phyloP scores from a whole-genome alignment of 352 stramenopile genomes.

The Globisporangium alternatum region DNA sequence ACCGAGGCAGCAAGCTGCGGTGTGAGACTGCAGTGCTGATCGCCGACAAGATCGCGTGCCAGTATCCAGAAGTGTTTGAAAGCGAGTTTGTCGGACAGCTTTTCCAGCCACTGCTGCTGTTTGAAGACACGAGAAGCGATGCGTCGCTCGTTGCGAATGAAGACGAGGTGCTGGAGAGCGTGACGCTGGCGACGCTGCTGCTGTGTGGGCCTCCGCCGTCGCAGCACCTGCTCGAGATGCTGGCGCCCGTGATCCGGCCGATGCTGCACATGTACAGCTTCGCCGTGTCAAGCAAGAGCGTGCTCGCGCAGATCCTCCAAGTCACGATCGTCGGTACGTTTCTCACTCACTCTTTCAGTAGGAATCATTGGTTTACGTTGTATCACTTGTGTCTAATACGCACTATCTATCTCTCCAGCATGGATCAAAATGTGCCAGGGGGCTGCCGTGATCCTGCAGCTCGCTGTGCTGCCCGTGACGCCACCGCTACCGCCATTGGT shows the following conservation, averaged over 20 bases:
- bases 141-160: constrained; percentile 30
- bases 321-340: constrained; percentile 46
- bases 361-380: not conserved
- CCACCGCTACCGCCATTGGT: constrained; percentile 34
- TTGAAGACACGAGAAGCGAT: constrained; percentile 33
- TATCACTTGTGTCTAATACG: not conserved
- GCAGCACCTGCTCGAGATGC: constrained; percentile 37
- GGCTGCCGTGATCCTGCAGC: constrained; percentile 45
- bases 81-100: constrained; percentile 45
- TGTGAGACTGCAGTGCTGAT: constrained; percentile 70
- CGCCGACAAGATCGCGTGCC: constrained; percentile 47
- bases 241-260: constrained; percentile 52
- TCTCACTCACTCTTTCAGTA: no score
- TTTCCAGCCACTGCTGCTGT: constrained; percentile 63
- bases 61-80: constrained; percentile 45
- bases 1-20: constrained; percentile 64
- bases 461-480: constrained; percentile 47
- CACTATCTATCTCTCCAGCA: constrained; percentile 14
- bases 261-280: constrained; percentile 77
- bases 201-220: constrained; percentile 69
- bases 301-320: constrained; percentile 44
- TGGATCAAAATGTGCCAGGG: constrained; percentile 30
- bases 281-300: constrained; percentile 60
- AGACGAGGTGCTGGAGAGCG: constrained; percentile 42
- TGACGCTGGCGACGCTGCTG: constrained; percentile 52